A percentile compares a stretch with the other conserved stretches of the same genome.
phyloP scores from a whole-genome alignment of 2,329 filamentous ascomycete genomes.

The Hypoxylon sp. region DNA sequence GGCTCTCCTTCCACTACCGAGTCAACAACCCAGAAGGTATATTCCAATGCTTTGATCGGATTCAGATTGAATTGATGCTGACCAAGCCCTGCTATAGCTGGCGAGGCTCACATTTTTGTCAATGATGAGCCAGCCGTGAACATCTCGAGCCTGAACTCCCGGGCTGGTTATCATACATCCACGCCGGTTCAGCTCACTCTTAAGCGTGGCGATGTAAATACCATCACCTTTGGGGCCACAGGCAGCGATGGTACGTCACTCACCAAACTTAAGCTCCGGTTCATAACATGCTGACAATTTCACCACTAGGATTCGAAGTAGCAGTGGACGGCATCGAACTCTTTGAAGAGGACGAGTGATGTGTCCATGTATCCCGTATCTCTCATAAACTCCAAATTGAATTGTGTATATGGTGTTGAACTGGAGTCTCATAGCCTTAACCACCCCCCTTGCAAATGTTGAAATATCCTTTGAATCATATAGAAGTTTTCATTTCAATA shows the following conservation, averaged over 20 bases:
- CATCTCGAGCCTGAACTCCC: conserved; percentile 57
- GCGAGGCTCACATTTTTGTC: conserved; percentile 56
- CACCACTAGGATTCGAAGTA: conserved; percentile 44
- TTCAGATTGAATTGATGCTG: conserved; percentile 2
- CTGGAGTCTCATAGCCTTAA: background rate
- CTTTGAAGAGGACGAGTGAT: conserved; percentile 45
- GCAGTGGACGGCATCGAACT: conserved; percentile 47
- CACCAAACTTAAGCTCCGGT: background rate
- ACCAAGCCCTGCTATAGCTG: conserved; percentile 43
- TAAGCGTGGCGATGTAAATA: conserved; percentile 54
- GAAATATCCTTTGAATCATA: background rate
- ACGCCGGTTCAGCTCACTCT: conserved; percentile 56
- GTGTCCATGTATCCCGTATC: background rate
- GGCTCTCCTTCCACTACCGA: conserved; percentile 58
- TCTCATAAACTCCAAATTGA: conserved; percentile 1
- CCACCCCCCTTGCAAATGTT: background rate
- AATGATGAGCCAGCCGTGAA: conserved; percentile 56
- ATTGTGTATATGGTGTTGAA: conserved; percentile 9
- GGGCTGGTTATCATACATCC: conserved; percentile 56
- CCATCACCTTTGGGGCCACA: conserved; percentile 55
- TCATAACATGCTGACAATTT: conserved; percentile 25
- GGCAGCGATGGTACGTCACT: conserved; percentile 50
- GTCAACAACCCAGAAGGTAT: conserved; percentile 53
- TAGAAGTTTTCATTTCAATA: background rate
- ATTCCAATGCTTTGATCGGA: background rate